phyloP scores from a whole-genome alignment of 805 yeast species.

The Candida fluviatilis region DNA sequence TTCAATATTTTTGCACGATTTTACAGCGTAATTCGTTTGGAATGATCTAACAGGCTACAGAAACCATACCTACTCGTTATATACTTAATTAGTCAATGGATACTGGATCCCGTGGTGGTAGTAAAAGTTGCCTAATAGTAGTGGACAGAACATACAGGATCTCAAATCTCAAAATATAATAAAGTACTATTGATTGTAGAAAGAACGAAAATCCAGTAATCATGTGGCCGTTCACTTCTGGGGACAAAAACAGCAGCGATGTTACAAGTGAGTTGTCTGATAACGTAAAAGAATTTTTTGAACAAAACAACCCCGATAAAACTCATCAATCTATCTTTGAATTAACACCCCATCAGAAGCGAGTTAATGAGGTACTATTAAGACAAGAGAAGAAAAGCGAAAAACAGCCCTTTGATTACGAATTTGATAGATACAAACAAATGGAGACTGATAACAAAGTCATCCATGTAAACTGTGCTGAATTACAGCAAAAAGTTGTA shows the following conservation, averaged over 20 bases:
- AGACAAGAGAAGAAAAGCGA: conserved; percentile 10
- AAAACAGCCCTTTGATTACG: conserved; percentile 15
- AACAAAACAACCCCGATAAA: conserved; percentile 25
- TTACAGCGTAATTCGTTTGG: too few relatives aligned
- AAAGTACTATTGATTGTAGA: too few relatives aligned
- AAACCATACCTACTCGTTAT: too few relatives aligned
- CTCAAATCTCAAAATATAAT: too few relatives aligned
- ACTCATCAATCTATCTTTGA: conserved; percentile 20
- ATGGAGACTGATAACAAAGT: conserved; percentile 21
- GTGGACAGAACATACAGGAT: too few relatives aligned
- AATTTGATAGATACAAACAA: conserved; percentile 28
- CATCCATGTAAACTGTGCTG: conserved; percentile 35
- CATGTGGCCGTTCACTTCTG: conserved; percentile 30
- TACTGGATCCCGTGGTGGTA: too few relatives aligned
- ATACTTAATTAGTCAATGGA: too few relatives aligned
- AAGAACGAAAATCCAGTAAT: too few relatives aligned
- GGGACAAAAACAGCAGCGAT: conserved; percentile 21
- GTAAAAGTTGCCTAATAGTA: too few relatives aligned
- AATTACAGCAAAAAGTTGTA: conserved; percentile 31
- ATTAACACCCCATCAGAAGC: conserved; percentile 21
- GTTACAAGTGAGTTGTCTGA: conserved; percentile 31
- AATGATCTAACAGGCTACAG: too few relatives aligned
- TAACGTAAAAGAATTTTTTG: conserved; percentile 28
- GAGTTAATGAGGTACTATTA: conserved; percentile 22
- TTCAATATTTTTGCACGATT: too few relatives aligned